Evolutionary conservation across 495 filamentous ascomycete genomes (phyloP), one percentile per base, ranked within the genome.

Genomic region (Clohesyomyces aquaticus): DNA sequence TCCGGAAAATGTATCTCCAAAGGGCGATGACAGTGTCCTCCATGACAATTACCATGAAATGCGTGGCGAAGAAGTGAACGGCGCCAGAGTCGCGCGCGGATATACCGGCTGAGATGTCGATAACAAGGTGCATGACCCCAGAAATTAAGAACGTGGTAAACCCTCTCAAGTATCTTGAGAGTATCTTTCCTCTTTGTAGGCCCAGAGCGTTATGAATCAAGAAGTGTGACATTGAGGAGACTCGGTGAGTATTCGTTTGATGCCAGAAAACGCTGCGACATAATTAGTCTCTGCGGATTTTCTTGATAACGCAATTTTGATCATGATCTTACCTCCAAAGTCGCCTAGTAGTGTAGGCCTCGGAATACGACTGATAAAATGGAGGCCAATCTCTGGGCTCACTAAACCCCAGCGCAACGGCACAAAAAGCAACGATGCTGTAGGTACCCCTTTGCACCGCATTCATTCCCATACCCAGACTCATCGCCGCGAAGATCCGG

Each of bases 31-130:
- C n/a, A n/a, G n/a, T n/a, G n/a, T n/a, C n/a, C n/a, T n/a, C n/a
- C n/a, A n/a, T n/a, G n/a, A n/a, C n/a, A n/a, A n/a, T n/a, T n/a
- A n/a, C n/a, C n/a, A n/a, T n/a, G n/a, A n/a, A n/a, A n/a, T n/a
- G n/a, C n/a, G n/a, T n/a, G n/a, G n/a, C 35, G 35, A 42, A 9
- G n/a, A 42, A 42, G 9, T 42, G 35, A n/a, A 42, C n/a, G 9
- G 35, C 35, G 35, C 35, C 35, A 9, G 35, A 42, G 9, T 47
- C n/a, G 16, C 21, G 8, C 43, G 18, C n/a, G 21, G 16, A 8
- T 8, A 47, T 22, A 47, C 43, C 43, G 18, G 43, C 43, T n/a
- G 43, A 47, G n/a, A 47, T n/a, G 21, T 47, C 43, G 43, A 47
- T 47, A 22, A 47, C 21, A 22, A 47, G 43, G 18, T 47, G 43